Base-by-base conservation (phyloP, 441 rosid genomes). In the Arabidopsis lyrata region DNA sequence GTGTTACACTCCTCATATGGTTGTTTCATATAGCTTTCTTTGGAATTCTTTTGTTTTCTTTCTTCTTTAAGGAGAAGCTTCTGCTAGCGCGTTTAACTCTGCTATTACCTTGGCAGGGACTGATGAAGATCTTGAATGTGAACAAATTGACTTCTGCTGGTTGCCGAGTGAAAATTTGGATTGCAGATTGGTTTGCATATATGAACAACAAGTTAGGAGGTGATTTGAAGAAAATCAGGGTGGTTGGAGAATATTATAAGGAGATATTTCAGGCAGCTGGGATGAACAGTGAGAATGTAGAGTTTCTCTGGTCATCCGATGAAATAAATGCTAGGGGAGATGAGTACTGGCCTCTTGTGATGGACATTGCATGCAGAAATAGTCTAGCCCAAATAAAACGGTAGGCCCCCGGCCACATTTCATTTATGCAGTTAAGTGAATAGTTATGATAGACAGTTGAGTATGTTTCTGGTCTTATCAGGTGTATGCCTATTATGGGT, bases 131-230 rank as follows among this genome's bases (percentile, higher is more conserved):
- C 0, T 76, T 88, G 18, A 92, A 82, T 76, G 90, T 88, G 59
- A 92, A 92, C 83, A 90, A 87, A 52, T 58, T 88, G 86, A 88
- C 88, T 41, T 81, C 85, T 62, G 88, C 88, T 55, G 94, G 97
- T n/a, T 90, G 91, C 83, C 83, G 80, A 70, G 83, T 92, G 63
- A 88, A 88, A 76, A 86, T 88, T 20, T 90, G 93, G 97, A 82
- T 87, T 68, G 96, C 94, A 5, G 94, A 90, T 38, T 59, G 63
- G 63, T 59, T 59, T 59, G 63, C 63, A 38, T 36, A 3, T 36
- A 59, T 59, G 63, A 59, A 59, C 63, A 59, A 88, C 73, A 91
- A 90, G 81, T 88, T 90, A 90, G 97, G 87, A n/a, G 92, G 91
- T 48, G 92, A 90, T 65, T 73, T 83, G 81, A 82, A 83, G 79